phyloP scores from a whole-genome alignment of 2,329 filamentous ascomycete species.

The Ceratocystis destructans region DNA sequence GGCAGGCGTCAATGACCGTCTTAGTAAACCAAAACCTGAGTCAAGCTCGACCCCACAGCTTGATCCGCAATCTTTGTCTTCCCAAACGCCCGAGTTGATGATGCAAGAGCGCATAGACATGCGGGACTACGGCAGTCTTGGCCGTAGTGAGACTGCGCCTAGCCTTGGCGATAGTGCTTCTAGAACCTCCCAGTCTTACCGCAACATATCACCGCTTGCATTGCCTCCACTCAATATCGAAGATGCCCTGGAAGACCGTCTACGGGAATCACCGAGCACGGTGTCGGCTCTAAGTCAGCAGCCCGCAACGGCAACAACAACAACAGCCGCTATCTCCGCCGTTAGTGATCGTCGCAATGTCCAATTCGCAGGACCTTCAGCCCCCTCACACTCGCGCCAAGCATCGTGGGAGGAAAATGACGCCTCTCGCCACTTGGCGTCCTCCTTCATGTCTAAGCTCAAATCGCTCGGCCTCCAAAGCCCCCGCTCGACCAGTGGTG shows the following conservation, averaged over 20 bases:
- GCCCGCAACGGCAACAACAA: neutral
- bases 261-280: neutral
- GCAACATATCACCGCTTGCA: conserved; percentile 12
- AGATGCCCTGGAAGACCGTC: neutral
- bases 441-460: conserved; percentile 63
- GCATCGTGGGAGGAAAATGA: conserved; percentile 57
- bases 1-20: neutral
- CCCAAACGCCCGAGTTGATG: neutral
- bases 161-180: conserved; percentile 5
- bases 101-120: conserved; percentile 10
- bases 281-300: neutral
- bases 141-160: neutral
- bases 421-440: conserved; percentile 40
- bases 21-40: neutral
- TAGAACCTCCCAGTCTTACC: conserved; percentile 8
- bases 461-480: conserved; percentile 53
- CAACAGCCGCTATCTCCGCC: neutral
- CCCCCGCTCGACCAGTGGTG: conserved; percentile 24
- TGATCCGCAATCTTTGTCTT: neutral
- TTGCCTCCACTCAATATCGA: conserved; percentile 15
- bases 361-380: conserved; percentile 53
- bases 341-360: conserved; percentile 44
- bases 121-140: conserved; percentile 4
- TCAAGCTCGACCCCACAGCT: neutral
- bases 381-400: conserved; percentile 42